phyloP scores from a whole-genome alignment of 2,329 filamentous ascomycete species.

The Aspergillus hiratsukae region DNA sequence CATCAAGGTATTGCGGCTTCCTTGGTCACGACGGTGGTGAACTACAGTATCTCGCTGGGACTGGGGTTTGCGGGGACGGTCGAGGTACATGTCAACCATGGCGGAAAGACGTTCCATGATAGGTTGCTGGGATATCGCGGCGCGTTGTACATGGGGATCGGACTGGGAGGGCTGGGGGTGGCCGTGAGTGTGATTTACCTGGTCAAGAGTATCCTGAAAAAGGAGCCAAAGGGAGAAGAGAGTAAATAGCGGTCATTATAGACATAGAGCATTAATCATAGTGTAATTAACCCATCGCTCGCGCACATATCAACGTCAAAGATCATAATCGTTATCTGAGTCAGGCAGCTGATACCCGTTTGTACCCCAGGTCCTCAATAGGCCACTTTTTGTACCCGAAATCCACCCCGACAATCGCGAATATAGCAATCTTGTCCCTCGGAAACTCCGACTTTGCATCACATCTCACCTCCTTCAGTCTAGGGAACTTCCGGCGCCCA shows the following conservation, averaged over 20 bases:
- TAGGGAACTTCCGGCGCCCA: too few species aligned
- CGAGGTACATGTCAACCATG: slow-evolving; percentile 9
- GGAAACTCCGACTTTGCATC: too few species aligned
- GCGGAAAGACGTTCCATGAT: slow-evolving; percentile 4
- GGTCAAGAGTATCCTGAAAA: background rate
- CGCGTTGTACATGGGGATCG: slow-evolving; percentile 6
- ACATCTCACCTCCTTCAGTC: too few species aligned
- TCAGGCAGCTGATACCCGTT: background rate
- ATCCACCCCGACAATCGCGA: background rate
- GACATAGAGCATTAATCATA: background rate
- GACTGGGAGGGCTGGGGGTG: slow-evolving; percentile 2
- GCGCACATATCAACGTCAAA: background rate
- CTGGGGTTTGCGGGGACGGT: slow-evolving; percentile 14
- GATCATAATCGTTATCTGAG: background rate
- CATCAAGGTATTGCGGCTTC: slow-evolving; percentile 9
- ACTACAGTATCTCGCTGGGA: slow-evolving; percentile 13
- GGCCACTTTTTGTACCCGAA: background rate
- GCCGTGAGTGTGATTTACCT: background rate
- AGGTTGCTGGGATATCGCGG: slow-evolving; percentile 8
- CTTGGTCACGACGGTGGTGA: slow-evolving; percentile 11
- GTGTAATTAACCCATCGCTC: too few species aligned
- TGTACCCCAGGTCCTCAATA: background rate
- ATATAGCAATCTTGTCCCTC: too few species aligned
- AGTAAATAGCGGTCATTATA: background rate
- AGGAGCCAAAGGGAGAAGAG: background rate